Evolutionary conservation across 768 basidiomycete species (phyloP).

Genomic region (Phaffia australis): DNA sequence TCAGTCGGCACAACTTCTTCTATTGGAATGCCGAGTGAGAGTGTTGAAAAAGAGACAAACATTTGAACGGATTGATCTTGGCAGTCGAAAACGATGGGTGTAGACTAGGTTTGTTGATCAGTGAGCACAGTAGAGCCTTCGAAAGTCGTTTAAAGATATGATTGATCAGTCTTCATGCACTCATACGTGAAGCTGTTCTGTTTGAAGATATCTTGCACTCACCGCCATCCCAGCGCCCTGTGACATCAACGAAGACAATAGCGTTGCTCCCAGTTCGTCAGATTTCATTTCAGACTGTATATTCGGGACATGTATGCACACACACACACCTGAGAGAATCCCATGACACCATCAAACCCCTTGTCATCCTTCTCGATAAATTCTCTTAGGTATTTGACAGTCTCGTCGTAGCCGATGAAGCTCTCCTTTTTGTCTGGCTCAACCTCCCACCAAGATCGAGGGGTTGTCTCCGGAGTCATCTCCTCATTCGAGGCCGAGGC

Average conservation of each 20-base stretch:
- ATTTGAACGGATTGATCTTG: conserved; percentile 62
- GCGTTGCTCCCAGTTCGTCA: too few relatives aligned
- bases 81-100: conserved; percentile 53
- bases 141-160: conserved; percentile 5
- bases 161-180: not conserved
- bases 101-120: conserved; percentile 31
- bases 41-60: conserved; percentile 40
- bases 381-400: conserved; percentile 49
- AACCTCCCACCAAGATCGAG: conserved; percentile 61
- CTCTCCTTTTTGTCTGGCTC: not conserved
- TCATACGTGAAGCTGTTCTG: conserved; percentile 30
- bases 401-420: conserved; percentile 50
- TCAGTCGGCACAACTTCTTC: not conserved
- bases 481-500: conserved; percentile 12
- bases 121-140: conserved; percentile 13
- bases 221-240: conserved; percentile 72
- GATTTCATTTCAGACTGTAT: not conserved
- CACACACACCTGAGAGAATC: conserved; percentile 47
- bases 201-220: conserved; percentile 56
- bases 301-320: not conserved
- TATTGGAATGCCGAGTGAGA: not conserved
- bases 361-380: conserved; percentile 45
- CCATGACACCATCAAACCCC: conserved; percentile 64
- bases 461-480: conserved; percentile 45
- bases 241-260: not conserved